phyloP scores from a whole-genome alignment of 371 early-diverging fungal species.

The Dichotomocladium elegans region DNA sequence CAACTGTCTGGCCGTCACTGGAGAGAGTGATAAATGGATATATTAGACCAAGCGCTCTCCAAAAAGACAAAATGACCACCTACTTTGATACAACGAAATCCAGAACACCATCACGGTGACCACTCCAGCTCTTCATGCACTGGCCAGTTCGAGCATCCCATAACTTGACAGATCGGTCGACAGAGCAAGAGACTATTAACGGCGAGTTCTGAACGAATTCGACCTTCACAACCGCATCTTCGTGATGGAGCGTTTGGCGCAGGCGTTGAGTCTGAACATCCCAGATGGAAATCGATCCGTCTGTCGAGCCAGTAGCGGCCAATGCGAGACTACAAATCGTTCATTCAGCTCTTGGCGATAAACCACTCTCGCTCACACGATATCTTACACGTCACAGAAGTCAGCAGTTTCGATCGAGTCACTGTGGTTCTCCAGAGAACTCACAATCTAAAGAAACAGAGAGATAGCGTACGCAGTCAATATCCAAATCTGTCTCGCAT shows the following conservation, averaged over 20 bases:
- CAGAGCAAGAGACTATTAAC: constrained; percentile 66
- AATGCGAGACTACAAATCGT: constrained; percentile 44
- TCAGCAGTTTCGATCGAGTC: constrained; percentile 77
- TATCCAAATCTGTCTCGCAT: too few species aligned
- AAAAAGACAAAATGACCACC: too few species aligned
- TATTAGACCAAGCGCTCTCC: not conserved
- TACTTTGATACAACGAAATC: constrained; percentile 71
- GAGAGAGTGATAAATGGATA: not conserved
- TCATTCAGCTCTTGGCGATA: not conserved
- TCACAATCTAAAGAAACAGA: constrained; percentile 50
- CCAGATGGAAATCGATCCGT: constrained; percentile 86
- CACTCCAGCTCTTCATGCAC: constrained; percentile 67
- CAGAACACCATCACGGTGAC: constrained; percentile 87
- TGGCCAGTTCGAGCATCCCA: constrained; percentile 88
- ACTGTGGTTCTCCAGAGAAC: constrained; percentile 71
- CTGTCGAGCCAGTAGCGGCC: constrained; percentile 85
- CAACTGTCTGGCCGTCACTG: constrained; percentile 70
- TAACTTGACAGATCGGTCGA: constrained; percentile 72
- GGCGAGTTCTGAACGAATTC: constrained; percentile 67
- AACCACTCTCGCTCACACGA: not conserved
- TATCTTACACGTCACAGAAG: constrained; percentile 61
- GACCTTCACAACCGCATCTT: constrained; percentile 81
- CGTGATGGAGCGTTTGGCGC: constrained; percentile 65
- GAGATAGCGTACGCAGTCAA: too few species aligned
- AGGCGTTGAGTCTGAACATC: constrained; percentile 75